Evolutionary conservation across 2,329 filamentous ascomycete species (phyloP), one percentile per base, ranked within the genome.

Genomic region (Cladophialophora immunda): DNA sequence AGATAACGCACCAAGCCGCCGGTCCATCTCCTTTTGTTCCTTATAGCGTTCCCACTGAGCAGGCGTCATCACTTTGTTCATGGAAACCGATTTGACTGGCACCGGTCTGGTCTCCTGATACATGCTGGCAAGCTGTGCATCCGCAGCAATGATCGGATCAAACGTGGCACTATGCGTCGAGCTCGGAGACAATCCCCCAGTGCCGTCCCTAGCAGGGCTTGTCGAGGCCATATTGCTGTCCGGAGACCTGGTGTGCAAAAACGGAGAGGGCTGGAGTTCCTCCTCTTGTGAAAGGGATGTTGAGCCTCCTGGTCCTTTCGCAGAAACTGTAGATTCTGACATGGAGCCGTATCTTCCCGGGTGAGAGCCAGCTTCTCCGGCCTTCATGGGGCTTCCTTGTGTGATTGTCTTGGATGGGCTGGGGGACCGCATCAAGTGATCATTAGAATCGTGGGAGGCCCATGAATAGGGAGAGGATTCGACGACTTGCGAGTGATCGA

Each of bases 1-100:
- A 30, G 77, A 82, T 47, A 70, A 27, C 52, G 76, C 76, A 68
- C 78, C 83, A 41, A 83, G 83, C 63, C 85, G 83, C n/a, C 87
- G 84, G 71, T 89, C 89, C 74, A 92, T 90, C 75, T 95, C 90
- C 67, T 84, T 81, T 65, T 86, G 82, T 74, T 90, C 86, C 68
- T 89, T 87, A 74, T 94, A 94, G 70, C 86, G 86, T 76, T 97
- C 93, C 72, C 96, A 97, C 76, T 97, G 89, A 11, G 90, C 92
- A 0, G 91, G 91, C 1, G 93, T 97, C 92, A 97, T 97, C 69
- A 95, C 90, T 78, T 95, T 95, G 76, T 87, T 90, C 22, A 83
- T 65, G 15, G 68, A 38, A 22, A 57, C 52, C n/a, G 61, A 56
- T 58, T 72, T 71, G 38, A 70, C 71, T 3, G 77, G 73, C 50